Percentiles rank a stretch among this genome's conserved stretches.
Evolutionary conservation across 768 basidiomycete species (phyloP).

Genomic region (Panellus pusillus): DNA sequence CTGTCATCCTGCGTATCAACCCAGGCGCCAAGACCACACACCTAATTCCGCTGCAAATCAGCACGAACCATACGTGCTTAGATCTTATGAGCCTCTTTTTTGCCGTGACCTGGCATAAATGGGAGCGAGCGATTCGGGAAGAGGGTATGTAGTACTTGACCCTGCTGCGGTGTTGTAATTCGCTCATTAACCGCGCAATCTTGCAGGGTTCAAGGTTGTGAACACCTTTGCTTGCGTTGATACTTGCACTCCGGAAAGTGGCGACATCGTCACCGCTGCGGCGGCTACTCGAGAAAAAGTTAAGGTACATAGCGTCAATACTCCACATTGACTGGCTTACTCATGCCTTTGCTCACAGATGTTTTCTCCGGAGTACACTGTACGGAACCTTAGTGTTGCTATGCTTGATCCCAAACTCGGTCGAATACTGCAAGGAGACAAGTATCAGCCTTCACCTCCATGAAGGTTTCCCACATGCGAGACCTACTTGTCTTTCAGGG

Average conservation of each 20-base stretch:
- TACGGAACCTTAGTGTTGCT: conserved; percentile 10
- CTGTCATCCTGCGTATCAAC: conserved; percentile 17
- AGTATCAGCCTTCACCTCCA: background rate
- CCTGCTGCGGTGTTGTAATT: no score
- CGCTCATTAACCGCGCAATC: no score
- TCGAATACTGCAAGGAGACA: conserved; percentile 12
- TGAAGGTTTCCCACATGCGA: background rate
- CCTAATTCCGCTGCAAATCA: conserved; percentile 18
- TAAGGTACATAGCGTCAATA: conserved; percentile 1
- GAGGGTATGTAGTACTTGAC: background rate
- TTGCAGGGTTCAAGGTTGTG: conserved; percentile 16
- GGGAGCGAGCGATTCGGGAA: conserved; percentile 12
- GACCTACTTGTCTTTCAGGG: background rate
- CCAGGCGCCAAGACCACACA: conserved; percentile 16
- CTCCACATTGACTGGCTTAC: background rate
- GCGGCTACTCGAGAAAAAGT: conserved; percentile 6
- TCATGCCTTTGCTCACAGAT: conserved; percentile 2
- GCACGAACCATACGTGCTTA: conserved; percentile 1
- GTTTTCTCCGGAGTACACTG: conserved; percentile 15
- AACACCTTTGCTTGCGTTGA: conserved; percentile 17
- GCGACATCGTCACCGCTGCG: background rate
- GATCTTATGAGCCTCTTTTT: conserved; percentile 13
- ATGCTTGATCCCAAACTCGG: conserved; percentile 19
- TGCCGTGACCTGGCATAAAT: conserved; percentile 16
- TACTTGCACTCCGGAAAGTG: conserved; percentile 10